phyloP scores from a whole-genome alignment of 2,329 filamentous ascomycete species.

The Malbranchea cinnamomea region DNA sequence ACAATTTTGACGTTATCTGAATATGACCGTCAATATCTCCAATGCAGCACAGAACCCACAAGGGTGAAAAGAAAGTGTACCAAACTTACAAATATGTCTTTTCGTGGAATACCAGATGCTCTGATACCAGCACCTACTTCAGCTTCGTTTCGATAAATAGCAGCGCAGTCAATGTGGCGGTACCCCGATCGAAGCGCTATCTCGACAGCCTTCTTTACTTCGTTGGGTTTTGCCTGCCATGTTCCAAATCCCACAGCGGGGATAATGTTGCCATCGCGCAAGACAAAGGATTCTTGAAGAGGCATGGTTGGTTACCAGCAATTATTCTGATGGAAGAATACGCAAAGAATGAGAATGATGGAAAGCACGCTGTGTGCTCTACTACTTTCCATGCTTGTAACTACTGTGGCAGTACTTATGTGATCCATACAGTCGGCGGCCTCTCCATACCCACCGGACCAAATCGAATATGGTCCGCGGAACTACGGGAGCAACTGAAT shows the following conservation, averaged over 20 bases:
- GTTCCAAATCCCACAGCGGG: slow-evolving; percentile 61
- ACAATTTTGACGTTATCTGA: slow-evolving; percentile 76
- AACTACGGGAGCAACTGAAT: too few relatives aligned
- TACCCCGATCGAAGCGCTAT: slow-evolving; percentile 53
- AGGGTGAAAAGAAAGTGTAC: too few relatives aligned
- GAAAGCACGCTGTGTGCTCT: too few relatives aligned
- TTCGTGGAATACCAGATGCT: slow-evolving; percentile 48
- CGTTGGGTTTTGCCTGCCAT: slow-evolving; percentile 57
- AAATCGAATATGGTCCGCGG: too few relatives aligned
- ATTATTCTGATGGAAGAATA: too few relatives aligned
- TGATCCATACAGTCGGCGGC: too few relatives aligned
- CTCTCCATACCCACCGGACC: too few relatives aligned
- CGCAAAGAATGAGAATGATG: too few relatives aligned
- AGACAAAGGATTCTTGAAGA: slow-evolving; percentile 8
- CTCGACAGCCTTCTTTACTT: slow-evolving; percentile 58
- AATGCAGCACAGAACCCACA: too few relatives aligned
- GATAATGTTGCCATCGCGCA: slow-evolving; percentile 14
- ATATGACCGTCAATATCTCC: too few relatives aligned
- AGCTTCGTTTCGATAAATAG: slow-evolving; percentile 62
- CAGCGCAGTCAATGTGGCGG: slow-evolving; percentile 55
- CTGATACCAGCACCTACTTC: slow-evolving; percentile 53
- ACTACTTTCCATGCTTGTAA: too few relatives aligned
- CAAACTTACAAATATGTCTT: slow-evolving; percentile 48
- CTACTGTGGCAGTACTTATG: too few relatives aligned
- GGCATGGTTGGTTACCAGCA: slow-evolving; percentile 1